A percentile compares a stretch with the other conserved stretches of the same genome.
Conservation (phyloP, 164 flowering plant species). For the Vitis cinerea region DNA sequence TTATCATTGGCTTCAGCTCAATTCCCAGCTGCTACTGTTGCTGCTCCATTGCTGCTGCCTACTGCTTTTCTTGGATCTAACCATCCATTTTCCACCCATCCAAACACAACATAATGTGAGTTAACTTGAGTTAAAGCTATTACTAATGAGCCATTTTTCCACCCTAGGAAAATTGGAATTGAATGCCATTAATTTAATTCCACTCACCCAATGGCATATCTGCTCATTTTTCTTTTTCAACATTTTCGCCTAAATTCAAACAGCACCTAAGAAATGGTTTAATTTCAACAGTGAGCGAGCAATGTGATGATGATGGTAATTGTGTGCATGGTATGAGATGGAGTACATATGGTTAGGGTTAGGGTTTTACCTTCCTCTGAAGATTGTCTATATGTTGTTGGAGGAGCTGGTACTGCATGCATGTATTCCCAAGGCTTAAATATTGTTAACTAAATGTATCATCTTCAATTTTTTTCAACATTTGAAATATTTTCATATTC, state of each 20-base stretch:
- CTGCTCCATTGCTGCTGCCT: conserved; percentile 25
- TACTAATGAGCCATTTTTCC: no score
- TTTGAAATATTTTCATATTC: no score
- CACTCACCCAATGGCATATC: conserved; percentile 28
- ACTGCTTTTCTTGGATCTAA: conserved; percentile 31
- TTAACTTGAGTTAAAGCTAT: no score
- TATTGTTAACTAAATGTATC: neutral
- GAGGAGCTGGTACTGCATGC: conserved; percentile 34
- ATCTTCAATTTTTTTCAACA: neutral
- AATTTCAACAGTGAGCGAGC: neutral
- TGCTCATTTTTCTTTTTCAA: conserved; percentile 37
- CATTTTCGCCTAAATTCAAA: conserved; percentile 32
- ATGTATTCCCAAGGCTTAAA: neutral
- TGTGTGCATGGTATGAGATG: no score
- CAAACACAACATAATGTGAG: no score
- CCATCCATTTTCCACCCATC: neutral
- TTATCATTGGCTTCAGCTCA: conserved; percentile 30
- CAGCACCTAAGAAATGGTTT: neutral
- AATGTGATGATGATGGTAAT: no score
- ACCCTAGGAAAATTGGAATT: no score
- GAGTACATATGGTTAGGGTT: accelerated
- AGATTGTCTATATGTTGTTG: conserved; percentile 48
- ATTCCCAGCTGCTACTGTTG: conserved; percentile 13
- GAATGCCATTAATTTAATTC: neutral
- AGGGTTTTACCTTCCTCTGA: conserved; percentile 34